A percentile compares a stretch with the other conserved stretches of the same genome.
Evolutionary conservation across 176 grass and related monocot genomes (phyloP).

Genomic region (Tillandsia leiboldiana): DNA sequence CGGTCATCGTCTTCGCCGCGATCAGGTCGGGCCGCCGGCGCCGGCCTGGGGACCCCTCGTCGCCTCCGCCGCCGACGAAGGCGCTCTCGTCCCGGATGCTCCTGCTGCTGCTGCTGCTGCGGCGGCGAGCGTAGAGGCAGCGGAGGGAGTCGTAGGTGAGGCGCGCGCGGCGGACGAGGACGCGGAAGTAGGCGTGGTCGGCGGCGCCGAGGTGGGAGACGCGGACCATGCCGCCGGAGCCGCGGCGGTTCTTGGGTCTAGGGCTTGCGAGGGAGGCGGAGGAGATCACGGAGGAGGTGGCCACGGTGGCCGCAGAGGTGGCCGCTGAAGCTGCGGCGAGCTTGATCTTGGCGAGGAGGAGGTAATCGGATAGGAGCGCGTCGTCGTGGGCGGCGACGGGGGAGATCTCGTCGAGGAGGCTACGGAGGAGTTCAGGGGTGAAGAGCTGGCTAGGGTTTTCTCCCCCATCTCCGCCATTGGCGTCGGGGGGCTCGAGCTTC

Average conservation of each 20-base stretch:
- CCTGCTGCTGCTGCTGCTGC: no score
- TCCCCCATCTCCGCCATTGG: neutral
- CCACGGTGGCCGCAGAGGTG: neutral
- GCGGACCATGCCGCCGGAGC: slow-evolving; percentile 53
- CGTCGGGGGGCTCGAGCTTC: slow-evolving; percentile 29
- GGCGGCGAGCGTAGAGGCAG: slow-evolving; percentile 17
- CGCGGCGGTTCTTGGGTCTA: slow-evolving; percentile 34
- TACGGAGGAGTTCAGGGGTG: slow-evolving; percentile 16
- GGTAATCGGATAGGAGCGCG: slow-evolving; percentile 9
- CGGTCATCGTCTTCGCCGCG: slow-evolving; percentile 44
- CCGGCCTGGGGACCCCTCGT: neutral
- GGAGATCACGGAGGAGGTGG: neutral
- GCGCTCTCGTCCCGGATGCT: no score
- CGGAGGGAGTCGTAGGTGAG: slow-evolving; percentile 75
- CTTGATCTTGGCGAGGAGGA: slow-evolving; percentile 17
- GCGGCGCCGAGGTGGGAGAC: slow-evolving; percentile 7
- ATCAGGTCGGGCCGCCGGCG: slow-evolving; percentile 50
- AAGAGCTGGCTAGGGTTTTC: slow-evolving; percentile 10
- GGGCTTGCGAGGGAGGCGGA: neutral
- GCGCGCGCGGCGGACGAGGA: slow-evolving; percentile 46
- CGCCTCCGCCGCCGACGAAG: no score
- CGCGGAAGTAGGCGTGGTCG: slow-evolving; percentile 36
- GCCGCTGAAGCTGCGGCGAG: slow-evolving; percentile 5
- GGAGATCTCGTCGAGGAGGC: slow-evolving; percentile 10
- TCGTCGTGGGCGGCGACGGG: slow-evolving; percentile 28